Percentiles rank a stretch among this genome's conserved stretches.
Conservation (phyloP, 495 filamentous ascomycete species). For the Aspergillus kassunensis region DNA sequence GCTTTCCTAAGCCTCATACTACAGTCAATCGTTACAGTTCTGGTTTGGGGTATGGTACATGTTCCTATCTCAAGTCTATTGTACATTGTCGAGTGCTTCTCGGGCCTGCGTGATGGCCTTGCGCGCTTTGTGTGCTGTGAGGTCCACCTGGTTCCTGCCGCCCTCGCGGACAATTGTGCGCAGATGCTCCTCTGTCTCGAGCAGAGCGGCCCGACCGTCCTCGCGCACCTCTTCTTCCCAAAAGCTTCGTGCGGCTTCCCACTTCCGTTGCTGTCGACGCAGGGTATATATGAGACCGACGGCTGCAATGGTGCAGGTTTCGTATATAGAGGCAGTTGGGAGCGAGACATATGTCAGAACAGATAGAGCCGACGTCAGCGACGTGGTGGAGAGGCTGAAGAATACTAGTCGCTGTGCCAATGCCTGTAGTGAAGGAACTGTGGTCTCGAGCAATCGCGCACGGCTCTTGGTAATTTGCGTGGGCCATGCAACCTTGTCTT, state of each 20-base stretch:
- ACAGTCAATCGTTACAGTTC: not conserved
- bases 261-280: slow-evolving; percentile 69
- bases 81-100: slow-evolving; percentile 45
- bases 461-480: slow-evolving; percentile 48
- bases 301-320: slow-evolving; percentile 75
- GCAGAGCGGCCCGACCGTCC: slow-evolving; percentile 69
- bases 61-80: slow-evolving; percentile 1
- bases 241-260: slow-evolving; percentile 63
- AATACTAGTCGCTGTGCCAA: slow-evolving; percentile 75
- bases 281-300: slow-evolving; percentile 71
- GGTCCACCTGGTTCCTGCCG: slow-evolving; percentile 29
- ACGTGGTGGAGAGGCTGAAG: slow-evolving; percentile 64
- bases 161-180: slow-evolving; percentile 52
- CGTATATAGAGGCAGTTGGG: slow-evolving; percentile 56
- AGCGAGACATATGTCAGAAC: slow-evolving; percentile 65
- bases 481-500: slow-evolving; percentile 29
- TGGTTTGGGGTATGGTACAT: not conserved
- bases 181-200: slow-evolving; percentile 62
- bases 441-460: slow-evolving; percentile 50
- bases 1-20: slow-evolving; percentile 23
- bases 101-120: slow-evolving; percentile 49
- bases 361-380: slow-evolving; percentile 58
- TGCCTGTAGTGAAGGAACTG: slow-evolving; percentile 72
- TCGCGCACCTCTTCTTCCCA: slow-evolving; percentile 80
- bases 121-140: slow-evolving; percentile 43